Base-by-base conservation (phyloP, 2,329 filamentous ascomycete genomes). In the Trichophyton rubrum region DNA sequence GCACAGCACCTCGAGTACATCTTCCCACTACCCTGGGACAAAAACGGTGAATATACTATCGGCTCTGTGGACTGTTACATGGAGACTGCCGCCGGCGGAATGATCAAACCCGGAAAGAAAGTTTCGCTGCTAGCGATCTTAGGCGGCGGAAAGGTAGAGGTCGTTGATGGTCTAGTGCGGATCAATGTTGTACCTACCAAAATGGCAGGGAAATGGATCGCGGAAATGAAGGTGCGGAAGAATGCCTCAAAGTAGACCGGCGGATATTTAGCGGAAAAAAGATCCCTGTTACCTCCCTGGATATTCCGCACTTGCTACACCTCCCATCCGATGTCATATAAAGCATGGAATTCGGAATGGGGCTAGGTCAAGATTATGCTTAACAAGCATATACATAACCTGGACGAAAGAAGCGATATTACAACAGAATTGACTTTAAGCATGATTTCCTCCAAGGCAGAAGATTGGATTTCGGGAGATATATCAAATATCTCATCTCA, bases 61-160 rank as follows among this genome's bases (percentile, higher is more conserved):
- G 78, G 78, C 0, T 78, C 74, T 0, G 89, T 96, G 3, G 90
- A 96, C 66, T 93, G 89, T 68, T 97, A 89, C 73, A 87, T 95
- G 78, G 90, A 96, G 77, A 97, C 90, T 0, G 75, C 75, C 3
- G 77, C 79, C 0, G 90, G 90, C 0, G 90, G 91, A 0, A 73
- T 99, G 67, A 83, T 96, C 68, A 96, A 95, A 77, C 85, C 91
- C 22, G 92, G 93, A 56, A 91, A 89, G 81, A 93, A 92, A 70
- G 80, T 93, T 64, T 78, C 83, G 20, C 72, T 97, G 66, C 73
- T 90, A 58, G 88, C 90, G 76, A 82, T 92, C 33, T 74, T 97
- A 64, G 79, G 79, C 7, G 83, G 83, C 7, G 90, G 88, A 5
- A 90, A 87, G 69, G 84, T 95, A 5, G 91, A 95, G 75, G 80